Conservation (phyloP, 2,329 filamentous ascomycete species). For the Epichloe hybrida region DNA sequence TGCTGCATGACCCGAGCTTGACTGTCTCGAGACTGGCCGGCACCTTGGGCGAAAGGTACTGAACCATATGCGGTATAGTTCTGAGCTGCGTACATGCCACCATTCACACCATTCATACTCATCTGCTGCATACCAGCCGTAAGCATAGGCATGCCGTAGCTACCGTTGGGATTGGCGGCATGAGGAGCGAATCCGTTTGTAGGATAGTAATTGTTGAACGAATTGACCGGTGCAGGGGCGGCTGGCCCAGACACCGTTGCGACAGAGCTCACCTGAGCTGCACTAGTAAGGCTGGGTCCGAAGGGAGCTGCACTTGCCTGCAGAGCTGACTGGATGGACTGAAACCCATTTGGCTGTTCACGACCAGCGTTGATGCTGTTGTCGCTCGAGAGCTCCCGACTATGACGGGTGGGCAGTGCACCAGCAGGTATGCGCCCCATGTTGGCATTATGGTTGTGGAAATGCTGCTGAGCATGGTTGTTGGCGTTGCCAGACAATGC, state of each 20-base stretch:
- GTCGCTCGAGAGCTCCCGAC: conserved; percentile 53
- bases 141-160: conserved; percentile 35
- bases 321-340: conserved; percentile 55
- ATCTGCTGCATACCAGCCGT: conserved; percentile 56
- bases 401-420: conserved; percentile 53
- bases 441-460: conserved; percentile 70
- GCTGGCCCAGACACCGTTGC: conserved; percentile 13
- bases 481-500: conserved; percentile 33
- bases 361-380: conserved; percentile 25
- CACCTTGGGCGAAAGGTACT: conserved; percentile 31
- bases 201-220: conserved; percentile 21
- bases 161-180: conserved; percentile 9
- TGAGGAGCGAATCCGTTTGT: conserved; percentile 17
- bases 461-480: conserved; percentile 48
- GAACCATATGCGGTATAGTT: conserved; percentile 44
- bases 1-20: conserved; percentile 64
- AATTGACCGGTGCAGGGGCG: conserved; percentile 12
- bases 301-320: conserved; percentile 73
- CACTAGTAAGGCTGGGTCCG: conserved; percentile 39
- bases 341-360: conserved; percentile 36
- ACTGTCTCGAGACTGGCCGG: conserved; percentile 52
- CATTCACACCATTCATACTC: conserved; percentile 34
- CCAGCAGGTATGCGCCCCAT: conserved; percentile 65
- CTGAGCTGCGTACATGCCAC: conserved; percentile 38
- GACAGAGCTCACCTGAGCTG: conserved; percentile 14